These are phyloP conservation scores for Pseudopediastrum boryanum DNA, from an alignment of 139 green algal species.

Conservation along the genomic window DNA sequence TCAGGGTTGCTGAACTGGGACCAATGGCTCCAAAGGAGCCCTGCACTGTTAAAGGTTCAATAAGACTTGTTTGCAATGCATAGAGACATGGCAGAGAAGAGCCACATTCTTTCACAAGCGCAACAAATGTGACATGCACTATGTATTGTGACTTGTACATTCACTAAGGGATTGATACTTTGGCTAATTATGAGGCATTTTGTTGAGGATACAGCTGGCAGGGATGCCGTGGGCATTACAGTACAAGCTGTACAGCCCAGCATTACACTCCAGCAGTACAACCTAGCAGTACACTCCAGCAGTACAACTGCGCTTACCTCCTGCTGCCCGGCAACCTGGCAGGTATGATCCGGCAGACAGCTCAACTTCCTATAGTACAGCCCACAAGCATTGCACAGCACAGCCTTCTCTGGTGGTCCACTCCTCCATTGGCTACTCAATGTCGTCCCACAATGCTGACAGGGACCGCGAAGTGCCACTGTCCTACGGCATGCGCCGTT, in stretches of 20 bases:
- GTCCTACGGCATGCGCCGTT: background rate
- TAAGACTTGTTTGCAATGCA: too few species aligned
- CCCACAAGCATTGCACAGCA: conserved; percentile 81
- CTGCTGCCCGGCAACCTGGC: conserved; percentile 26
- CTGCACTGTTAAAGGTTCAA: too few species aligned
- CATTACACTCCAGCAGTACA: background rate
- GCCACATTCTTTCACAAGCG: too few species aligned
- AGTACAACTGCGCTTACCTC: background rate
- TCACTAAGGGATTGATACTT: too few species aligned
- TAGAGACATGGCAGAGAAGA: too few species aligned
- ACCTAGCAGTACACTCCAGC: background rate
- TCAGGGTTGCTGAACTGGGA: too few species aligned
- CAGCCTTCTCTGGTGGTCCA: conserved; percentile 59
- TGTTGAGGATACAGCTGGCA: background rate
- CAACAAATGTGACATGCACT: too few species aligned
- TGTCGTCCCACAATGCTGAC: conserved; percentile 60
- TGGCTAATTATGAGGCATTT: background rate
- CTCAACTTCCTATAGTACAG: conserved; percentile 35
- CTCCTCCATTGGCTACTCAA: conserved; percentile 66
- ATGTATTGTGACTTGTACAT: too few species aligned
- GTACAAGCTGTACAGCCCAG: background rate
- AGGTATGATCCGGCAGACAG: conserved; percentile 35
- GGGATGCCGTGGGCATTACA: background rate
- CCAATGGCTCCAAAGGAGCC: too few species aligned
- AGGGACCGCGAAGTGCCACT: conserved; percentile 46